A percentile compares a stretch with the other conserved stretches of the same genome.
phyloP scores from a whole-genome alignment of 1,139 yeast genomes.

The Zhuliangozyma parablackwelliae region DNA sequence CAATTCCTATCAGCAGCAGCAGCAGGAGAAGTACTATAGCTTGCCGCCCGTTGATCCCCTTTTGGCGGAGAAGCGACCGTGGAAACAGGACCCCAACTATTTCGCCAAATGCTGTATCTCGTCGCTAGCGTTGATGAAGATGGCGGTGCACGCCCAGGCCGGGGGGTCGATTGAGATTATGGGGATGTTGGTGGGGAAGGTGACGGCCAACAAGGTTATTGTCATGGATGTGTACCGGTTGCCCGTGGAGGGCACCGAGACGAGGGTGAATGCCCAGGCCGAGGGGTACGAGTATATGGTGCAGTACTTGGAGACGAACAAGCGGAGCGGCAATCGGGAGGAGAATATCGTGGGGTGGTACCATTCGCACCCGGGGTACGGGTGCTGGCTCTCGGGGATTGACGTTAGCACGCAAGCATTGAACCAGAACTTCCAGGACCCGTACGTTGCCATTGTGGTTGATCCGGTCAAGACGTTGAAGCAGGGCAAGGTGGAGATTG shows the following conservation, averaged over 20 bases:
- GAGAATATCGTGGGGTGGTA: slow-evolving; percentile 88
- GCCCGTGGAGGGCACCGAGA: slow-evolving; percentile 95
- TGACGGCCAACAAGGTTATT: slow-evolving; percentile 53
- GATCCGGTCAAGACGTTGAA: slow-evolving; percentile 73
- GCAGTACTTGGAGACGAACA: slow-evolving; percentile 59
- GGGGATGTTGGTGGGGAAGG: slow-evolving; percentile 90
- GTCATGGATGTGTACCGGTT: slow-evolving; percentile 81
- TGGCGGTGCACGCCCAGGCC: slow-evolving; percentile 75
- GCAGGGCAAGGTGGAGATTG: slow-evolving; percentile 74
- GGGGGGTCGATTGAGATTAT: slow-evolving; percentile 92
- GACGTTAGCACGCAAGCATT: slow-evolving; percentile 84
- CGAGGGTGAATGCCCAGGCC: slow-evolving; percentile 88
- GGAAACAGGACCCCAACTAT: slow-evolving; percentile 49
- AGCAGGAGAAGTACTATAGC: slow-evolving; percentile 4
- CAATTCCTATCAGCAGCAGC: not conserved
- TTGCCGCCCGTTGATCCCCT: slow-evolving; percentile 10
- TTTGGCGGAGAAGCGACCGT: slow-evolving; percentile 25
- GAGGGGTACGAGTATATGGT: slow-evolving; percentile 97
- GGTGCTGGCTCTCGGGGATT: slow-evolving; percentile 88
- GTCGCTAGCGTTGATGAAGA: slow-evolving; percentile 70
- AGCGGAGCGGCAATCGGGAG: slow-evolving; percentile 29
- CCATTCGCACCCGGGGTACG: slow-evolving; percentile 97
- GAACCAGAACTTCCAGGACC: slow-evolving; percentile 87
- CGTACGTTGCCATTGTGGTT: slow-evolving; percentile 81
- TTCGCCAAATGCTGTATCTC: slow-evolving; percentile 68